Evolutionary conservation across 306 rosid genomes (phyloP), one percentile per base, ranked within the genome.

Genomic region (Trichosanthes truncata): DNA sequence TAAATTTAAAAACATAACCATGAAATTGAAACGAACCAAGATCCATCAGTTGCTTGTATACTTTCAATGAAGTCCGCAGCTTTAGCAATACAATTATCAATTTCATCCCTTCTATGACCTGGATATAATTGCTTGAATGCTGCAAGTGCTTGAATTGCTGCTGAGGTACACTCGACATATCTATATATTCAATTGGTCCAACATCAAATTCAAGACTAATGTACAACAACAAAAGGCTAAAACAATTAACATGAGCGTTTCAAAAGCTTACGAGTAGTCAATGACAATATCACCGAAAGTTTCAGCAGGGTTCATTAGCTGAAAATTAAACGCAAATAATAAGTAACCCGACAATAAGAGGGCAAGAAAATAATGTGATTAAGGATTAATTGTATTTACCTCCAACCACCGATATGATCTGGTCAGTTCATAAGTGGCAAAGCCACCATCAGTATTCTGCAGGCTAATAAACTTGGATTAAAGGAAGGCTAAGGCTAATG

Each of bases 241-340:
- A 72, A 55, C 13, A 63, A 73, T 52, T 62, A 61, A 35, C 53
- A 26, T 25, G 7, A 36, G 46, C 41, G 21, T 83, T 55, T 43
- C 35, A 74, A 78, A 71, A 49, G 48, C 87, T 45, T 74, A 84
- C 80, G 82, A 82, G 65, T 84, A 84, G 78, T 84, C 87, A 17
- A 84, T 81, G 38, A 84, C 84, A 73, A 84, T 84, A 73, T 84
- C 87, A 29, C 87, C 87, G 33, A 84, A 84, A 78, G 84, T 84
- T 78, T 84, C 87, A 1, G 87, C 87, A 31, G 87, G 84, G 59
- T 84, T 84, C 74, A 84, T 62, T 53, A 81, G 80, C 82, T 84
- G 77, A 73, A 52, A 67, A 52, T 56, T 20, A 33, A 36, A 76
- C 9, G 26, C 11, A 36, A 46, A 65, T 33, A 59, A 48, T 8